phyloP scores from a whole-genome alignment of 176 grass and related monocot species.

The Carex pumila region DNA sequence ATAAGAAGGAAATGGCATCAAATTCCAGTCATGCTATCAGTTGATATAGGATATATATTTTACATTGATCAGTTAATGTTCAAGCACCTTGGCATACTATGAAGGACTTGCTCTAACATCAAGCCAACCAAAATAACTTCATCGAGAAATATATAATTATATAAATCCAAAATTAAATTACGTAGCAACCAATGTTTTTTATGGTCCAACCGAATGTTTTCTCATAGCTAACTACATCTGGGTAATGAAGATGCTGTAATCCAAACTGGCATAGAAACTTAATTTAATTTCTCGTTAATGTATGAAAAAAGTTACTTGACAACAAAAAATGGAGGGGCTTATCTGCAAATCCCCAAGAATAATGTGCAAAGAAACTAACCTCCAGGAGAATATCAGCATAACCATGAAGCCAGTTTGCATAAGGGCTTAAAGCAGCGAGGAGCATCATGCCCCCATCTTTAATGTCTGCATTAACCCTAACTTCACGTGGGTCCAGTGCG shows the following conservation, averaged over 20 bases:
- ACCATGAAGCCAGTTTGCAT: slow-evolving; percentile 93
- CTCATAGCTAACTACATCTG: background rate
- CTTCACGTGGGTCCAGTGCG: slow-evolving; percentile 73
- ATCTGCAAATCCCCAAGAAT: background rate
- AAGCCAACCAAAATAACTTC: background rate
- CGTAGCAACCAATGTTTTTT: background rate
- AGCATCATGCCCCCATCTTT: slow-evolving; percentile 98
- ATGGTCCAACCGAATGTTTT: background rate
- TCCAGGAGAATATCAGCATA: slow-evolving; percentile 95
- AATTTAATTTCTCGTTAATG: background rate
- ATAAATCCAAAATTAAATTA: background rate
- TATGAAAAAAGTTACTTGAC: background rate
- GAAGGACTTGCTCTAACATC: background rate
- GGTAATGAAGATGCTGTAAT: background rate
- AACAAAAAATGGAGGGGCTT: background rate
- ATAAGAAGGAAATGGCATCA: background rate
- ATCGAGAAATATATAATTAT: background rate
- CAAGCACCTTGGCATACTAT: background rate
- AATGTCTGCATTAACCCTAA: slow-evolving; percentile 93
- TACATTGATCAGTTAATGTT: background rate
- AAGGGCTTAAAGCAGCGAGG: slow-evolving; percentile 80
- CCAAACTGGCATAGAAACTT: background rate
- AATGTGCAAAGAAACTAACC: slow-evolving; percentile 27
- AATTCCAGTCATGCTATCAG: background rate
- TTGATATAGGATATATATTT: background rate